A percentile compares a stretch with the other conserved stretches of the same genome.
phyloP scores from a whole-genome alignment of 208 protist genomes.

The Borovskyia barvae region DNA sequence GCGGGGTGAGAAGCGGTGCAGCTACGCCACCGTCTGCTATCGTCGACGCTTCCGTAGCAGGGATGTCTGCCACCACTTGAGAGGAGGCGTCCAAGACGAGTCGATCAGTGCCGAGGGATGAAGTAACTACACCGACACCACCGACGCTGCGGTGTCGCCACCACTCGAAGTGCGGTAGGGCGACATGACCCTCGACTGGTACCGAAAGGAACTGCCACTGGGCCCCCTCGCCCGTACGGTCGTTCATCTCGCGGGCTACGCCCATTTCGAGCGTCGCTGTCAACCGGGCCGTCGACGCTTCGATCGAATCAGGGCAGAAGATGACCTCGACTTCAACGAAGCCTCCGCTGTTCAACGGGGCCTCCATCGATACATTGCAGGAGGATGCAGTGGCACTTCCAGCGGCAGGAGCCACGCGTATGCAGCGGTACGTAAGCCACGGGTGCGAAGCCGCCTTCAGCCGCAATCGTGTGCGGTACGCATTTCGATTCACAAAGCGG shows the following conservation, averaged over 20 bases:
- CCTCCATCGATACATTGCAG: conserved; percentile 11
- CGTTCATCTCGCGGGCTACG: conserved; percentile 73
- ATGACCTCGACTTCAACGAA: conserved; percentile 77
- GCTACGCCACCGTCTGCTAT: too few species aligned
- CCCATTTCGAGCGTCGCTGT: conserved; percentile 56
- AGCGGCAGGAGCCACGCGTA: conserved; percentile 35
- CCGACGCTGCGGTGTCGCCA: conserved; percentile 11
- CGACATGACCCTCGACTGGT: conserved; percentile 52
- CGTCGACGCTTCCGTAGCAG: too few species aligned
- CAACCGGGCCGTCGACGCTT: conserved; percentile 44
- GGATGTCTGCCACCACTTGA: too few species aligned
- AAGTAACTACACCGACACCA: neutral
- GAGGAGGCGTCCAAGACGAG: too few species aligned
- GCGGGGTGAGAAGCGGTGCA: conserved; percentile 1
- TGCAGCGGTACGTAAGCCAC: conserved; percentile 67
- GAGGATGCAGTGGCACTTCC: conserved; percentile 9
- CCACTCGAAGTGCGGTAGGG: conserved; percentile 56
- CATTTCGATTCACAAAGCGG: conserved; percentile 75
- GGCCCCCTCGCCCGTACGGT: conserved; percentile 53
- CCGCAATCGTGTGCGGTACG: conserved; percentile 52
- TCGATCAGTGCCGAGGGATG: too few species aligned
- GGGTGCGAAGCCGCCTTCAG: conserved; percentile 63
- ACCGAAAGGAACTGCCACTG: conserved; percentile 80
- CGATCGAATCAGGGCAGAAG: conserved; percentile 49
- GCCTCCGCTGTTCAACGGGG: conserved; percentile 67